phyloP scores from a whole-genome alignment of 225 moss, liverwort and hornwort genomes.

The Physcomitrellopsis africana region DNA sequence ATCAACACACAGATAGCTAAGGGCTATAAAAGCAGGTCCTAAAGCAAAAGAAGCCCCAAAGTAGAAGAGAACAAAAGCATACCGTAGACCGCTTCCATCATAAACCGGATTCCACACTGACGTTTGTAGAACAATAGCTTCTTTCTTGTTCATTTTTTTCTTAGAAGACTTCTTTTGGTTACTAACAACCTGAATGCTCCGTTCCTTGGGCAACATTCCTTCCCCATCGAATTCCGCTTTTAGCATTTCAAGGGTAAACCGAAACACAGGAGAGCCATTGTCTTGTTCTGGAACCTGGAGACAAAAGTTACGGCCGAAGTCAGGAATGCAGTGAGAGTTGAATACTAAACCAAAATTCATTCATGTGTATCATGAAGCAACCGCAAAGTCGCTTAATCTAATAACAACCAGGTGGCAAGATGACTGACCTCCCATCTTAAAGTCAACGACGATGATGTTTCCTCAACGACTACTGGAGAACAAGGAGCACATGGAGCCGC shows the following conservation, averaged over 20 bases:
- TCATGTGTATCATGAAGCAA: neutral
- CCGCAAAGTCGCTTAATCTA: neutral
- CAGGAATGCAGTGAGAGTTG: neutral
- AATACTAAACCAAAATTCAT: neutral
- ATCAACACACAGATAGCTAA: neutral
- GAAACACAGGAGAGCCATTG: slow-evolving; percentile 46
- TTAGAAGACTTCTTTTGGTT: slow-evolving; percentile 28
- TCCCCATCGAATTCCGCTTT: slow-evolving; percentile 31
- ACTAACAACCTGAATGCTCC: slow-evolving; percentile 11
- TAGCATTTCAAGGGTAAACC: slow-evolving; percentile 44
- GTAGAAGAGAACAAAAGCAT: slow-evolving; percentile 13
- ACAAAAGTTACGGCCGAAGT: neutral
- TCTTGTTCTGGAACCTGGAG: slow-evolving; percentile 51
- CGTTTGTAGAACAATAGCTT: slow-evolving; percentile 27
- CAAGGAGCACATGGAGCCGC: slow-evolving; percentile 51
- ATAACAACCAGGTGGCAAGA: slow-evolving; percentile 3
- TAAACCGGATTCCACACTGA: slow-evolving; percentile 43
- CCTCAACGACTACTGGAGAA: slow-evolving; percentile 37
- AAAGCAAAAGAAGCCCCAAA: slow-evolving; percentile 8
- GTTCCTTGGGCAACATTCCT: slow-evolving; percentile 2
- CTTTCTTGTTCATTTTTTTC: slow-evolving; percentile 33
- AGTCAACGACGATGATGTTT: slow-evolving; percentile 43
- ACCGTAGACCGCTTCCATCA: slow-evolving; percentile 41
- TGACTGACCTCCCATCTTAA: slow-evolving; percentile 52
- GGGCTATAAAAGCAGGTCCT: neutral